These are phyloP conservation scores for Cladorrhinum sp. DNA, from an alignment of 2,329 filamentous ascomycete genomes.

Conservation along the genomic window DNA sequence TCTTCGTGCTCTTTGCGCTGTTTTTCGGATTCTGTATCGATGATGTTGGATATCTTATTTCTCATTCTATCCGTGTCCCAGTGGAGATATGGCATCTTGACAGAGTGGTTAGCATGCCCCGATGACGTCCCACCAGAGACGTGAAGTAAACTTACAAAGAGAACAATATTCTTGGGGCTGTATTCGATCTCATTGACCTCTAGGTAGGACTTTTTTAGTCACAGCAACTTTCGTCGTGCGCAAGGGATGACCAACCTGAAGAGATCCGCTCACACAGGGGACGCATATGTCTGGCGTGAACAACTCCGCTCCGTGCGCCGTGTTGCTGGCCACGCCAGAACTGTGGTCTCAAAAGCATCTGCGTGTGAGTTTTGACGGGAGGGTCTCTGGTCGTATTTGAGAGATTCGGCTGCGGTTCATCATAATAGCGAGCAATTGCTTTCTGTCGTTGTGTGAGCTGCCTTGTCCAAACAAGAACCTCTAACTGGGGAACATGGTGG, in stretches of 20 bases:
- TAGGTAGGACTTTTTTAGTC: no score
- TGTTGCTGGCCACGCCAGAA: constrained; percentile 37
- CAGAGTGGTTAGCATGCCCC: no score
- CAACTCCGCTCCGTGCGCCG: constrained; percentile 19
- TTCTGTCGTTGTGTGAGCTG: not conserved
- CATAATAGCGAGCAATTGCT: constrained; percentile 23
- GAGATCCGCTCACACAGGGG: constrained; percentile 31
- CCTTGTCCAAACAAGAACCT: no score
- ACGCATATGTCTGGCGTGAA: constrained; percentile 37
- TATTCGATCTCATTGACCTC: constrained; percentile 14
- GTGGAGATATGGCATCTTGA: constrained; percentile 38
- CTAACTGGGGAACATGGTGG: no score
- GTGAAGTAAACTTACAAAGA: constrained; percentile 19
- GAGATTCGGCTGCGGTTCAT: constrained; percentile 7
- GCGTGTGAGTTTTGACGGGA: constrained; percentile 3
- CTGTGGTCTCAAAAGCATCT: constrained; percentile 19
- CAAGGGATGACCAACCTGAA: not conserved
- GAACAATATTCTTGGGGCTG: constrained; percentile 30
- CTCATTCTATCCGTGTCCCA: constrained; percentile 38
- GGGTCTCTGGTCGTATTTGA: not conserved
- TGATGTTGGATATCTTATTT: constrained; percentile 29
- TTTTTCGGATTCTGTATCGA: constrained; percentile 22
- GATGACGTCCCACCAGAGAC: no score
- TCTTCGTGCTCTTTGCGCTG: not conserved
- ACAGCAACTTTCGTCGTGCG: no score